phyloP scores from a whole-genome alignment of 352 stramenopile species.

The Thraustotheca clavata region DNA sequence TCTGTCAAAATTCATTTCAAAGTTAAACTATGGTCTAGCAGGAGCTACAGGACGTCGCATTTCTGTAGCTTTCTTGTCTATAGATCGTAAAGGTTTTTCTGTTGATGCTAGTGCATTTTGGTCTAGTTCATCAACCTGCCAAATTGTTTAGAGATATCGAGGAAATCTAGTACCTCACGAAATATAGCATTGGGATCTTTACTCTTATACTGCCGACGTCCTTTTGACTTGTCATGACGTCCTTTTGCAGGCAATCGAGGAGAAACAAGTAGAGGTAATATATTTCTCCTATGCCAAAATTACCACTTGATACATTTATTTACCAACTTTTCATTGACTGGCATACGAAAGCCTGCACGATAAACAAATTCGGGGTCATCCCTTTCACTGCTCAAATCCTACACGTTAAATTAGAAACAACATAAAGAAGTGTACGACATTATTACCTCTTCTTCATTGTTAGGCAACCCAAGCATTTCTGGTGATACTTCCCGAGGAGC shows the following conservation, averaged over 20 bases:
- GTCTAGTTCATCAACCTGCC: conserved; percentile 16
- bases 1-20: too few relatives aligned
- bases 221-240: not conserved
- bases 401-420: not conserved
- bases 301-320: not conserved
- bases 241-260: conserved; percentile 1
- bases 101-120: not conserved
- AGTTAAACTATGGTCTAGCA: not conserved
- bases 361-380: conserved; percentile 71
- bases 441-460: not conserved
- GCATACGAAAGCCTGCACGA: conserved; percentile 77
- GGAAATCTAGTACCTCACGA: not conserved
- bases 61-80: conserved; percentile 14
- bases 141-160: not conserved
- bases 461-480: conserved; percentile 4
- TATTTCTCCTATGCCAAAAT: conserved; percentile 2
- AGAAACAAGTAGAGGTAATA: conserved; percentile 13
- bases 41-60: conserved; percentile 1
- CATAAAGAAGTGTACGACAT: not conserved
- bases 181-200: not conserved
- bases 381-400: conserved; percentile 39
- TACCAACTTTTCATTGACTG: conserved; percentile 53
- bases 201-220: conserved; percentile 7
- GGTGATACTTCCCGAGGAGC: not conserved
- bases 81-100: not conserved